Base-by-base conservation (phyloP, 805 yeast species). In the Kuraishia ogatae region DNA sequence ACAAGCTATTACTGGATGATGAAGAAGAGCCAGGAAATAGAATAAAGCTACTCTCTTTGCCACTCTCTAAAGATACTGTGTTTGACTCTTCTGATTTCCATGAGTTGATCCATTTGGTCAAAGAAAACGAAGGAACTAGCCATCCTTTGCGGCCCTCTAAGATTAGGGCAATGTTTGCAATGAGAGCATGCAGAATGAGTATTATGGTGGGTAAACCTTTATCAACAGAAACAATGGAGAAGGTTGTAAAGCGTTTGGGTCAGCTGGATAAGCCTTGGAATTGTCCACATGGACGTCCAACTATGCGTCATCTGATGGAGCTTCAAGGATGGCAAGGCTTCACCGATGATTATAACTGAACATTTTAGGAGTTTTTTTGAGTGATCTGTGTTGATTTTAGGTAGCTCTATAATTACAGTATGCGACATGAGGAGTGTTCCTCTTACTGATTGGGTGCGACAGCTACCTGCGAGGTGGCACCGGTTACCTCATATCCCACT, bases 221-320 rank as follows among this genome's bases (percentile, higher is more conserved):
- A 50, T 76, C 74, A 7, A 60, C 54, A 29, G 73, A 67, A 8
- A 78, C 82, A 7, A 94, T 94, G 99, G 65, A 68, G 1, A 71
- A 64, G 46, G 82, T 94, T 1, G 92, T 94, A 5, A 66, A 71
- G 29, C 79, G 90, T 63, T 71, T 94, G 53, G 81, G 93, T 13
- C 72, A 67, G 0, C 73, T 94, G 46, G 92, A 90, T 58, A 89
- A 89, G 65, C 99, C 99, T 0, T 94, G 99, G 99, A 87, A 85
- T 62, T 84, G 91, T 64, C 99, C 99, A 0, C 99, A 94, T 70
- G 99, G 99, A 0, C 74, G 99, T 59, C 99, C 99, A 0, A 94
- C 99, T 1, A 83, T 94, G 87, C 78, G 99, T 55, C 97, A 93
- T 68, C 73, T 93, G 56, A 81, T 85, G 57, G 90, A 88, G 55